Percentiles rank a stretch among this genome's conserved stretches.
These are phyloP conservation scores for Coemansia sp. DNA, from an alignment of 192 early-diverging fungal species.

Conservation along the genomic window DNA sequence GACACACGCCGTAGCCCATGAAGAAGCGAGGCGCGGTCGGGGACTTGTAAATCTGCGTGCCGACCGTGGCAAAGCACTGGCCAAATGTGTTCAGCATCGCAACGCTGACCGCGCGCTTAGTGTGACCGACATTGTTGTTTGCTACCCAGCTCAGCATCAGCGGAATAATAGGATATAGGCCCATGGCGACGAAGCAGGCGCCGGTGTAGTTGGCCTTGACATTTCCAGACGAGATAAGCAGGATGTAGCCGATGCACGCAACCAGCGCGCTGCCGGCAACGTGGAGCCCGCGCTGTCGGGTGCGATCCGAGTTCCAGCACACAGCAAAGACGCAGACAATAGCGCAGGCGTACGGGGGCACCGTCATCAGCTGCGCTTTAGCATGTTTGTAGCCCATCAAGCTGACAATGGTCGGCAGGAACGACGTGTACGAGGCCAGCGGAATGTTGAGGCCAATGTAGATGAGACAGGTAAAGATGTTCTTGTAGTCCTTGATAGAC, in stretches of 20 bases:
- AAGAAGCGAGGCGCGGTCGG: slow-evolving; percentile 57
- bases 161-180: slow-evolving; percentile 54
- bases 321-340: slow-evolving; percentile 35
- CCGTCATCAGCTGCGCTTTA: slow-evolving; percentile 53
- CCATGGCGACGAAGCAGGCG: slow-evolving; percentile 48
- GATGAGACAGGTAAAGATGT: slow-evolving; percentile 54
- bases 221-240: slow-evolving; percentile 35
- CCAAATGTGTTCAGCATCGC: slow-evolving; percentile 65
- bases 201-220: slow-evolving; percentile 42
- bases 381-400: slow-evolving; percentile 58
- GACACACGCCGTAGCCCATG: slow-evolving; percentile 50
- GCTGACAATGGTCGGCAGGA: slow-evolving; percentile 68
- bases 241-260: slow-evolving; percentile 38
- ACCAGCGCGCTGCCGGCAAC: slow-evolving; percentile 30
- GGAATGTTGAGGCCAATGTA: slow-evolving; percentile 65
- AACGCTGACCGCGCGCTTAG: slow-evolving; percentile 65
- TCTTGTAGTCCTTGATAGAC: slow-evolving; percentile 52
- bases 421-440: slow-evolving; percentile 61
- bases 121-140: slow-evolving; percentile 66
- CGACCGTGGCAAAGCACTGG: slow-evolving; percentile 70
- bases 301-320: slow-evolving; percentile 51
- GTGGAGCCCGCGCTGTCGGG: slow-evolving; percentile 43
- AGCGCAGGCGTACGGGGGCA: slow-evolving; percentile 52
- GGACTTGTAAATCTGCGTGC: slow-evolving; percentile 67
- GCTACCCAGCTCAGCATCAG: slow-evolving; percentile 63